Percentiles rank a stretch among this genome's conserved stretches.
phyloP scores from a whole-genome alignment of 169 alveolate species.

The Plasmodium billcollinsi region DNA sequence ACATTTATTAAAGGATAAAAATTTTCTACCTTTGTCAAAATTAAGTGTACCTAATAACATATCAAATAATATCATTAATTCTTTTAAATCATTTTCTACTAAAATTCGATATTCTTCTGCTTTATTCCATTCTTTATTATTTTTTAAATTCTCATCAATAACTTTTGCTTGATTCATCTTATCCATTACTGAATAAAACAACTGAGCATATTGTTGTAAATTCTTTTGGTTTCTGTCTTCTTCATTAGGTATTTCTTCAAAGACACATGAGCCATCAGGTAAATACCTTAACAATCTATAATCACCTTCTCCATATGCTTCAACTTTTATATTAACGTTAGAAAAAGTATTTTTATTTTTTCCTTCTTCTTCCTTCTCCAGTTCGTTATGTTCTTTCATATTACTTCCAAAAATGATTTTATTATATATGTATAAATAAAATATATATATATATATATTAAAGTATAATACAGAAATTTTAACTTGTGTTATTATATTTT shows the following conservation, averaged over 20 bases:
- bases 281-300: slow-evolving; percentile 82
- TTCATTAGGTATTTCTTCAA: slow-evolving; percentile 70
- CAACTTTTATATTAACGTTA: slow-evolving; percentile 57
- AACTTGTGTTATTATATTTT: no score
- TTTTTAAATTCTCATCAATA: slow-evolving; percentile 10
- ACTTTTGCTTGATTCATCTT: slow-evolving; percentile 13
- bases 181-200: slow-evolving; percentile 47
- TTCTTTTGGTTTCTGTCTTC: slow-evolving; percentile 41
- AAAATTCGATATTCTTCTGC: slow-evolving; percentile 57
- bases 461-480: no score
- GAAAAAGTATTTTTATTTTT: slow-evolving; percentile 13
- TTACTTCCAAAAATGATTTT: neutral
- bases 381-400: slow-evolving; percentile 1
- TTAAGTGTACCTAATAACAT: slow-evolving; percentile 60
- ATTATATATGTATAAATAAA: neutral
- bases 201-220: slow-evolving; percentile 71
- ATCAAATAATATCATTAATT: slow-evolving; percentile 67
- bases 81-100: slow-evolving; percentile 68
- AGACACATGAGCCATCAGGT: slow-evolving; percentile 78
- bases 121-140: slow-evolving; percentile 59
- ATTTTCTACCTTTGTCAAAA: slow-evolving; percentile 67
- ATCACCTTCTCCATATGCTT: slow-evolving; percentile 84
- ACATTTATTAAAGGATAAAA: slow-evolving; percentile 53
- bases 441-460: no score
- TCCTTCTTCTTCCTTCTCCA: slow-evolving; percentile 1